Base-by-base conservation (phyloP, 352 stramenopile genomes). In the Saprolegnia parasitica region DNA sequence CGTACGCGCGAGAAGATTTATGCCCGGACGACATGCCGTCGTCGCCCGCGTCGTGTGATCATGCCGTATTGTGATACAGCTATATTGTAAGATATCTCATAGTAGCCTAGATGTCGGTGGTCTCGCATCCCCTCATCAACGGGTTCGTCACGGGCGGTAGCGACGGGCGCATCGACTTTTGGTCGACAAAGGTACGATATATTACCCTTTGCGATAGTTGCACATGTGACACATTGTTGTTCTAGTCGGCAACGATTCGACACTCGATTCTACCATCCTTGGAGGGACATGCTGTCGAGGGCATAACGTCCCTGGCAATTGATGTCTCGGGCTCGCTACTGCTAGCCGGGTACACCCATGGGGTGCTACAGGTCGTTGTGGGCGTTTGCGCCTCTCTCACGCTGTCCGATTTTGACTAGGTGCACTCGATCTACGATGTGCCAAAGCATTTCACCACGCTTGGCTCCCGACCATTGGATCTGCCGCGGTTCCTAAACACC, bases 141-240 rank as follows among this genome's bases (percentile, higher is more conserved):
- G 29, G 58, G 37, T 66, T 66, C 29, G 54, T 66, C 37, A 55
- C 32, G 13, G 58, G 58, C 18, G 49, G 58, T 20, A 46, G 11
- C 10, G 32, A 32, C n/a, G 58, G 58, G 0, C 58, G 58, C 58
- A 54, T 66, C 24, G 58, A 66, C 37, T 55, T 66, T 26, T 66
- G 58, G 58, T 66, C 32, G 24, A n/a, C 40, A 6, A 39, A 66
- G 58, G 58, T 66, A 10, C 9, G 24, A n/a, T n/a, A n/a, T n/a
- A n/a, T n/a, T n/a, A n/a, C n/a, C n/a, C n/a, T n/a, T n/a, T n/a
- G n/a, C n/a, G n/a, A n/a, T n/a, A n/a, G n/a, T n/a, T n/a, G n/a
- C n/a, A n/a, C n/a, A n/a, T n/a, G n/a, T n/a, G n/a, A n/a, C n/a
- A n/a, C n/a, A n/a, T n/a, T n/a, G n/a, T n/a, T n/a, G n/a, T n/a